A percentile compares a stretch with the other conserved stretches of the same genome.
phyloP scores from a whole-genome alignment of 306 rosid species.

The Luffa acutangula region DNA sequence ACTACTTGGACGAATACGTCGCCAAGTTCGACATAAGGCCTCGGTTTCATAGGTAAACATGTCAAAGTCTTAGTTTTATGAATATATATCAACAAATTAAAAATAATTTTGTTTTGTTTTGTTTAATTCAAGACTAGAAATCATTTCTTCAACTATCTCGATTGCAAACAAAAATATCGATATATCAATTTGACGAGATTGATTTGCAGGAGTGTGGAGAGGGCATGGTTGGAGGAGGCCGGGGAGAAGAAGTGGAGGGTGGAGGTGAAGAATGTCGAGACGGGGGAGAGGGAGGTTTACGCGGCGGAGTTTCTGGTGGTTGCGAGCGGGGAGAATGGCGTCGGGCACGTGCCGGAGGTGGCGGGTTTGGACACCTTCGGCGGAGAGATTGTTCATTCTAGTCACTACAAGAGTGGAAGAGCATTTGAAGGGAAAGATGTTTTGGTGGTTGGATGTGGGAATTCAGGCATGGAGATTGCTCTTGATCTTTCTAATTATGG shows the following conservation, averaged over 20 bases:
- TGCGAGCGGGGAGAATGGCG: constrained; percentile 21
- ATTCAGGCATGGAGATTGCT: constrained; percentile 28
- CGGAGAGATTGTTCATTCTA: constrained; percentile 15
- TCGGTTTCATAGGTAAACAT: not conserved
- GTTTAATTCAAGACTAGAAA: too few species aligned
- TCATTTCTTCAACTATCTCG: too few species aligned
- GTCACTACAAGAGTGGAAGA: constrained; percentile 1
- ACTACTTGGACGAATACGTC: constrained; percentile 14
- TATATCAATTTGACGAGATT: too few species aligned
- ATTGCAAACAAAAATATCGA: too few species aligned
- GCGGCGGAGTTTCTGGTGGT: constrained; percentile 15
- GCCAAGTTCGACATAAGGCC: constrained; percentile 5
- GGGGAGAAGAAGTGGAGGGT: constrained; percentile 13
- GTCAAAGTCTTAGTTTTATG: too few species aligned
- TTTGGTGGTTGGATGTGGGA: constrained; percentile 28
- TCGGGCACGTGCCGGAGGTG: constrained; percentile 5
- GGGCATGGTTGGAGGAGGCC: not conserved
- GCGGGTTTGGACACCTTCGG: constrained; percentile 15
- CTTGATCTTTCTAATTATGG: constrained; percentile 9
- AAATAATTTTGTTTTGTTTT: too few species aligned
- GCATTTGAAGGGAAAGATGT: constrained; percentile 7
- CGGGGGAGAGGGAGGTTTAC: constrained; percentile 4
- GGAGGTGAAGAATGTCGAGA: not conserved
- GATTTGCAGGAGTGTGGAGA: not conserved
- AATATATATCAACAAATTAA: too few species aligned